These are phyloP conservation scores for Metschnikowia proteae DNA, from an alignment of 805 yeast genomes.

Conservation along the genomic window DNA sequence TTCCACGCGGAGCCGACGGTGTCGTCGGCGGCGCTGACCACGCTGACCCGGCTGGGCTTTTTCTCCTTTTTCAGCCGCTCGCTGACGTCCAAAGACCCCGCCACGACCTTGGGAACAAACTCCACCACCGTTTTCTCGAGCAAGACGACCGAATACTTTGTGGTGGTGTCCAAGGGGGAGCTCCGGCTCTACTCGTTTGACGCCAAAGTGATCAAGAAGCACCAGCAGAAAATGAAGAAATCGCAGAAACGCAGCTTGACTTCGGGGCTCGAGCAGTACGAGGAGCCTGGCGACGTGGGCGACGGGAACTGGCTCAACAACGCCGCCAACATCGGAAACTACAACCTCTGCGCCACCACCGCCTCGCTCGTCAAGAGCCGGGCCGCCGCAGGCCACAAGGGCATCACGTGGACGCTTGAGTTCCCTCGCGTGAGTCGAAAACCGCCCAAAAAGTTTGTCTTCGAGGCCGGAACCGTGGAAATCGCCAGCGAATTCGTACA, in stretches of 20 bases:
- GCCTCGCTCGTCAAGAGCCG: slow-evolving; percentile 36
- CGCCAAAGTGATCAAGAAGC: slow-evolving; percentile 40
- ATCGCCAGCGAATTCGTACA: slow-evolving; percentile 67
- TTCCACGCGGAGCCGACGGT: slow-evolving; percentile 3
- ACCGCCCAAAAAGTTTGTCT: slow-evolving; percentile 44
- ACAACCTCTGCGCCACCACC: slow-evolving; percentile 49
- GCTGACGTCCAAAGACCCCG: neutral
- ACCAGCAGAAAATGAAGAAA: slow-evolving; percentile 29
- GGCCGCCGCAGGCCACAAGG: slow-evolving; percentile 15
- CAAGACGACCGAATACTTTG: slow-evolving; percentile 47
- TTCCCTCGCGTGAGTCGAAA: slow-evolving; percentile 44
- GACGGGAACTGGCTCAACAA: slow-evolving; percentile 69
- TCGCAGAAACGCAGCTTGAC: slow-evolving; percentile 20
- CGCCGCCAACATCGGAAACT: slow-evolving; percentile 54
- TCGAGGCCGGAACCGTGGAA: slow-evolving; percentile 63
- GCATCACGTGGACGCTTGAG: slow-evolving; percentile 50
- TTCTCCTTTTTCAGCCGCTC: slow-evolving; percentile 20
- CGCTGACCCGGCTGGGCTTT: slow-evolving; percentile 13
- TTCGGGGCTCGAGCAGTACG: slow-evolving; percentile 21
- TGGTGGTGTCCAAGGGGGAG: slow-evolving; percentile 68
- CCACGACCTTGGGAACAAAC: slow-evolving; percentile 12
- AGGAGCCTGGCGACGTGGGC: slow-evolving; percentile 37
- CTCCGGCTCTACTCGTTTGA: slow-evolving; percentile 55
- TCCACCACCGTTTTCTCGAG: slow-evolving; percentile 18
- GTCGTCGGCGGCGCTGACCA: slow-evolving; percentile 11